Evolutionary conservation across 331 rosid genomes (phyloP), one percentile per base, ranked within the genome.

Genomic region (Malus hybrid): DNA sequence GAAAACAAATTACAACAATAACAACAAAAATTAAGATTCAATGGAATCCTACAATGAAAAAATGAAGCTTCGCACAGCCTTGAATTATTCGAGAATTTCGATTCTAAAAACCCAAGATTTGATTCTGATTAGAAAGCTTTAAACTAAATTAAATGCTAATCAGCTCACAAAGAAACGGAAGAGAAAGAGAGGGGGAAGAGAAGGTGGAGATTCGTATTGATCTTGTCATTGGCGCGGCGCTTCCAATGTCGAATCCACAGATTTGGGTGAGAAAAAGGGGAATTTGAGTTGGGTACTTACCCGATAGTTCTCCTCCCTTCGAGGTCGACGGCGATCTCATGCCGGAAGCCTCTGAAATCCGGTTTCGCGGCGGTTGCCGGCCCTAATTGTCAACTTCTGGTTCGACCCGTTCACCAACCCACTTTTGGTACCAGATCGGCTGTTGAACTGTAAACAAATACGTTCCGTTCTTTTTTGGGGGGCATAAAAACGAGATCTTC

Each of bases 381-480:
- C 67, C 57, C 4, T 22, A 48, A 57, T 19, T 72, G 54, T 27
- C n/a, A 71, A 22, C 32, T 55, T 20, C 20, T 16, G 19, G 74
- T 31, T 50, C 73, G 73, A 70, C 19, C 63, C 74, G 73, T 27
- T 24, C n/a, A 52, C 28, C 62, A 48, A 8, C 48, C 48, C 48
- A 42, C 48, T 42, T 48, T 46, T 3, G 52, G 75, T 56, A 55
- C 20, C 76, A 59, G 76, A 72, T 72, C 56, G 76, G 76, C 27
- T 36, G 27, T 48, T 62, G 34, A 62, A 62, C 67, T 14, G 39
- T 36, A 28, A 34, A 56, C 24, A 66, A 59, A 18, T 4, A 6
- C 44, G 12, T 24, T 20, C n/a, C 65, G 8, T 14, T 56, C 33
- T 71, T 7, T n/a, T 22, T 28, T 32, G 27, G 13, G 33, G 67